Evolutionary conservation across 495 filamentous ascomycete genomes (phyloP), one percentile per base, ranked within the genome.

Genomic region (Hypomontagnella monticulosa): DNA sequence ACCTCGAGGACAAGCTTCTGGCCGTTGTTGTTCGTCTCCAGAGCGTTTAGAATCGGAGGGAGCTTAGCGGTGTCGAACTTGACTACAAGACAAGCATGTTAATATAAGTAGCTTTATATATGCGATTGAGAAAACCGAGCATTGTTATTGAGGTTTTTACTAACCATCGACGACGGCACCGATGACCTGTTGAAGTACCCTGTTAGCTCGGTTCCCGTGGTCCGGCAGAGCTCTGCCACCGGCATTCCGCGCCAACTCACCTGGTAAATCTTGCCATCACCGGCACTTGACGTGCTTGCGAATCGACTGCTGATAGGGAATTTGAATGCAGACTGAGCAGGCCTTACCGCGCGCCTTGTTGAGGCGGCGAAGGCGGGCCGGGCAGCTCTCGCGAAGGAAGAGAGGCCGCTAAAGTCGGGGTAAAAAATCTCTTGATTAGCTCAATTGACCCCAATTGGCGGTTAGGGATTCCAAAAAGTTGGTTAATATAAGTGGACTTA

Each of bases 1-100:
- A 99, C 95, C 86, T 99, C 95, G 63, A 99, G 89, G 54, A 96
- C 86, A 58, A 99, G 90, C 88, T 94, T 98, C 76, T 97, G 84
- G 78, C 92, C 93, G 81, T 87, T 87, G 83, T 98, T 98, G 54
- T 86, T 79, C 75, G 93, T 97, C 80, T 87, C 87, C 77, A 99
- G 85, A 79, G 95, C 95, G 81, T 99, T 98, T 75, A 98, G 89
- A 88, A 99, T 99, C 74, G 95, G 84, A 70, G 95, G 95, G 69
- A 99, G 90, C 82, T 92, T 89, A 58, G 96, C 92, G 69, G 86
- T 88, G 75, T 96, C 92, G 87, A 99, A 99, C 86, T 98, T 98
- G 75, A 86, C 84, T 86, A 71, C 18, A 27, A 38, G 20, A 41
- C 7, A 52, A 49, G 10, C 49, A 8, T n/a, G 55, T 69, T 63